A percentile compares a stretch with the other conserved stretches of the same genome.
These are phyloP conservation scores for Xylaria nigripes DNA, from an alignment of 495 filamentous ascomycete species.

Conservation along the genomic window DNA sequence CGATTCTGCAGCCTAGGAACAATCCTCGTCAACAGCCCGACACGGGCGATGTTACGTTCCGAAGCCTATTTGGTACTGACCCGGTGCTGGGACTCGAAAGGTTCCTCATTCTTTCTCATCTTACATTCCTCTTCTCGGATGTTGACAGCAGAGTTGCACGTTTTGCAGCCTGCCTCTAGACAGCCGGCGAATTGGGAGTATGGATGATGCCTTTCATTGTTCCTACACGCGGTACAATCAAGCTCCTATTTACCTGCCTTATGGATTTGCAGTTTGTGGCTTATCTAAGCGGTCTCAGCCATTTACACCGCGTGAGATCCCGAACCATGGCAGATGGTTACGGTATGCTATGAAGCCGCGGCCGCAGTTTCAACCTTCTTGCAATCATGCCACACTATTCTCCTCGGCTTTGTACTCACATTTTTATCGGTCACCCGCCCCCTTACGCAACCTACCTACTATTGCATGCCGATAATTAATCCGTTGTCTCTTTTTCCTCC, in stretches of 20 bases:
- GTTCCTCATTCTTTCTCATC: no score
- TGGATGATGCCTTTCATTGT: not conserved
- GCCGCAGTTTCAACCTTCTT: not conserved
- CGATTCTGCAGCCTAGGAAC: not conserved
- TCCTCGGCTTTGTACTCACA: not conserved
- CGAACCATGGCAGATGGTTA: not conserved
- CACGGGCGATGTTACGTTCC: constrained; percentile 13
- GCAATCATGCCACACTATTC: not conserved
- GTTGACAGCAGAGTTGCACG: not conserved
- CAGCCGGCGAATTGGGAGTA: not conserved
- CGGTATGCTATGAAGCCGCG: not conserved
- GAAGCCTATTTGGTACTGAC: not conserved
- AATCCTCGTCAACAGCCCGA: not conserved
- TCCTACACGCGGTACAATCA: not conserved
- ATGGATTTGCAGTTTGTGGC: not conserved
- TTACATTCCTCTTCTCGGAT: not conserved
- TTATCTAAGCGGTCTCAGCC: not conserved
- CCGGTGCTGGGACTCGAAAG: not conserved
- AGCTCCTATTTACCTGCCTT: not conserved
- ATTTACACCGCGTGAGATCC: not conserved
- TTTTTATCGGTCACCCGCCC: constrained; percentile 1
- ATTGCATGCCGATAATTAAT: not conserved
- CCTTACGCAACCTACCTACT: not conserved
- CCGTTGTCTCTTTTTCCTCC: not conserved
- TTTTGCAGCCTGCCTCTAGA: not conserved